Evolutionary conservation across 2,329 filamentous ascomycete species (phyloP).

Genomic region (Fusarium illudens): DNA sequence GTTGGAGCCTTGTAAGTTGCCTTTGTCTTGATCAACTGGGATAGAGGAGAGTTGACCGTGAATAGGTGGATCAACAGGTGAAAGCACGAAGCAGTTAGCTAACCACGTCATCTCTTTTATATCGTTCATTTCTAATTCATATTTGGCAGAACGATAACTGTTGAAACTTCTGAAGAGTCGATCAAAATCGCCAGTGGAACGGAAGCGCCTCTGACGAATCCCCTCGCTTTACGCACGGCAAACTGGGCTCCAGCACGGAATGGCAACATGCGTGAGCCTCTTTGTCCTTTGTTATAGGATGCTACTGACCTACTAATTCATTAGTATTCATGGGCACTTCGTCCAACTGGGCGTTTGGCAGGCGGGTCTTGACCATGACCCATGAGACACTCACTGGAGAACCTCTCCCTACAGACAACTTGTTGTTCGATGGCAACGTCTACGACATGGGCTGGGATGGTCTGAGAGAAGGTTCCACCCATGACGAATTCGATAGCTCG

Average conservation of each 20-base stretch:
- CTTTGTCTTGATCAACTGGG: not conserved
- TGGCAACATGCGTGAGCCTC: not conserved
- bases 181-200: not conserved
- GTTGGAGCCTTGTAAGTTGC: not conserved
- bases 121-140: fast-evolving
- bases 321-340: conserved; percentile 10
- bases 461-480: not conserved
- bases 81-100: not conserved
- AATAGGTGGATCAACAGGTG: not conserved
- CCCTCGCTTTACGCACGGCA: not conserved
- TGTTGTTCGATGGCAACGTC: conserved; percentile 5
- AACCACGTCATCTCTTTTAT: not conserved
- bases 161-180: not conserved
- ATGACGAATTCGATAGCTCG: not conserved
- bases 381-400: not conserved
- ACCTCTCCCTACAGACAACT: not conserved
- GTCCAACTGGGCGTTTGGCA: conserved; percentile 8
- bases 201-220: not conserved
- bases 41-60: not conserved
- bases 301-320: fast-evolving
- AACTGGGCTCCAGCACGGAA: not conserved
- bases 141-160: not conserved
- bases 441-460: conserved; percentile 10
- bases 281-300: not conserved
- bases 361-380: conserved; percentile 1